Base-by-base conservation (phyloP, 1,284 basidiomycete genomes). In the Cryptococcus deneoformans region DNA sequence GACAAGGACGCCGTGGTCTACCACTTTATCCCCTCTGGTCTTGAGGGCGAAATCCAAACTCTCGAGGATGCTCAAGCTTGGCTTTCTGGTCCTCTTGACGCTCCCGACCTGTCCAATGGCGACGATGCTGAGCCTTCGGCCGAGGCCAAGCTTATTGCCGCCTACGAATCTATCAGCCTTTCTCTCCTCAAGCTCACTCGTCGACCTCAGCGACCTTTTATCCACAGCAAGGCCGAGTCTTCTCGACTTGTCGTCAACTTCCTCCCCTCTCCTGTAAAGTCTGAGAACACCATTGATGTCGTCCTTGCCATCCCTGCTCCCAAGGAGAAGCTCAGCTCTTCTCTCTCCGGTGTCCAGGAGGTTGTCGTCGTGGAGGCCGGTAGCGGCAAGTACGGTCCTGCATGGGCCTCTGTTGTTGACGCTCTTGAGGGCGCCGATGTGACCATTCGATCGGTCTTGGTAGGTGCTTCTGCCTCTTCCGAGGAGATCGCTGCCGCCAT, bases 351-450 rank as follows among this genome's bases (percentile, higher is more conserved):
- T 5, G 84, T 83, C 40, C 83, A 84, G 47, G 86, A 85, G 47
- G 83, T 98, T 54, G 81, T 96, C 50, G 89, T 97, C 3, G 83
- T 97, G 20, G 95, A 76, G 93, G 77, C 89, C 88, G 77, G 82
- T 82, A 83, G 85, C 16, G 88, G 87, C 52, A 92, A 92, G 77
- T 95, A 90, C 86, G 88, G 91, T 1, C 87, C 92, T 0, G 80
- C 66, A 3, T 76, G 74, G 74, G 71, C 74, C 6, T 63, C 65
- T 20, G 68, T 72, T 14, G 71, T 73, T 14, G 72, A 75, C 40
- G 71, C 71, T 45, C 55, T 73, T 29, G 71, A 72, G 46, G 71
- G 67, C n/a, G 56, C 63, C 47, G 66, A 72, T 35, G 69, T 63
- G 36, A 61, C 65, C 40, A 67, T 77, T 24, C 69, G 71, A 64